Conservation (phyloP, 495 filamentous ascomycete genomes). For the Hyphodiscus hymeniophilus region DNA sequence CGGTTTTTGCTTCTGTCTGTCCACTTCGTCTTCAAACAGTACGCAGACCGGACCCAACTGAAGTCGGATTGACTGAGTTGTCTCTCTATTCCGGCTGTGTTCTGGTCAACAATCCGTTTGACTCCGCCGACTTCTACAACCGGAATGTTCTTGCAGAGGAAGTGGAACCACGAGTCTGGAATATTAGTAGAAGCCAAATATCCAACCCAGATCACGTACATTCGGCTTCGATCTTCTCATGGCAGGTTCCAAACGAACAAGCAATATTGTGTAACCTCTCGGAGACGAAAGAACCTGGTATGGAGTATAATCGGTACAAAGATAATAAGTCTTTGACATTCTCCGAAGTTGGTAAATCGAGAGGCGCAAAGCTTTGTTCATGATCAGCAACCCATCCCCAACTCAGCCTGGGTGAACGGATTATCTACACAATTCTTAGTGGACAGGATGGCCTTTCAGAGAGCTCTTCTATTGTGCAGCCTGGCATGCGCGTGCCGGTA, state of each 20-base stretch:
- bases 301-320: not conserved
- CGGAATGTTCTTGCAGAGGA: slow-evolving; percentile 19
- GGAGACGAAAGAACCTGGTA: slow-evolving; percentile 10
- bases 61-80: slow-evolving; percentile 1
- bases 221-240: not conserved
- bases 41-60: slow-evolving; percentile 12
- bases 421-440: too few species aligned
- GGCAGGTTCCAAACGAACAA: slow-evolving; percentile 15
- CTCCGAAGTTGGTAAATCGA: not conserved
- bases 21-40: slow-evolving; percentile 6
- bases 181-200: not conserved
- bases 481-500: too few species aligned
- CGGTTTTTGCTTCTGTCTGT: too few species aligned
- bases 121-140: slow-evolving; percentile 3
- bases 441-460: too few species aligned
- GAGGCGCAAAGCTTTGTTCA: not conserved
- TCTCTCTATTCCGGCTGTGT: too few species aligned
- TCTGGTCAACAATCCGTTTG: not conserved
- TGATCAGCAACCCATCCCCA: not conserved
- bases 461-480: too few species aligned
- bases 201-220: not conserved
- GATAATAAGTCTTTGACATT: not conserved
- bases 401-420: too few species aligned
- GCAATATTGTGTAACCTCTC: slow-evolving; percentile 14
- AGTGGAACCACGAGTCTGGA: slow-evolving; percentile 20